A percentile compares a stretch with the other conserved stretches of the same genome.
Conservation (phyloP, 2,329 filamentous ascomycete species). For the Cladophialophora yegresii region DNA sequence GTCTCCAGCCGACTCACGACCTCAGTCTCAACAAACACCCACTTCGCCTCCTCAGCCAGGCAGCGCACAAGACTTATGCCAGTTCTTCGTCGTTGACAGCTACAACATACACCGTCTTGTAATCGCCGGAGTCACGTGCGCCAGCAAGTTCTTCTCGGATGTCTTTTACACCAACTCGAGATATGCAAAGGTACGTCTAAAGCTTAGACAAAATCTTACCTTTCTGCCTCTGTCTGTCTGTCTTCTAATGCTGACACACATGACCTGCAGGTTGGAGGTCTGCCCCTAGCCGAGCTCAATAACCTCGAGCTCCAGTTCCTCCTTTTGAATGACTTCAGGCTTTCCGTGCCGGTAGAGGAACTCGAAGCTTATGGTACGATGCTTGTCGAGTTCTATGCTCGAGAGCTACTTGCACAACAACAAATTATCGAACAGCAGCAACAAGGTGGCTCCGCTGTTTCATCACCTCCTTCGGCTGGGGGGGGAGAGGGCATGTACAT, state of each 20-base stretch:
- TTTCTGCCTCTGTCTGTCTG: neutral
- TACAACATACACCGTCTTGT: slow-evolving; percentile 98
- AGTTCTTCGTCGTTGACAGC: slow-evolving; percentile 94
- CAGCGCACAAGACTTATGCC: slow-evolving; percentile 45
- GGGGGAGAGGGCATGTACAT: slow-evolving; percentile 34
- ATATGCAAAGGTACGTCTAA: slow-evolving; percentile 81
- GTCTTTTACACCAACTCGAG: slow-evolving; percentile 99
- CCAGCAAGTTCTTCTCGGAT: slow-evolving; percentile 98
- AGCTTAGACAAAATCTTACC: neutral
- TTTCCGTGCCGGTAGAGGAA: slow-evolving; percentile 90
- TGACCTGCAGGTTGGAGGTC: slow-evolving; percentile 74
- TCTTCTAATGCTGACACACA: slow-evolving; percentile 28
- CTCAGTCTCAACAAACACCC: slow-evolving; percentile 3
- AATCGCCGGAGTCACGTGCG: slow-evolving; percentile 95
- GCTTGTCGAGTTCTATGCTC: slow-evolving; percentile 95
- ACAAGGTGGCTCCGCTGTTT: slow-evolving; percentile 12
- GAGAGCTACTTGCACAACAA: slow-evolving; percentile 75
- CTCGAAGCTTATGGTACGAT: slow-evolving; percentile 97
- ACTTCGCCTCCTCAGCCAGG: slow-evolving; percentile 12
- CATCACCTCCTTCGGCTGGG: slow-evolving; percentile 16
- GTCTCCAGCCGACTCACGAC: slow-evolving; percentile 5
- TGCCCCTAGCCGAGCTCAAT: slow-evolving; percentile 89
- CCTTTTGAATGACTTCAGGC: slow-evolving; percentile 90
- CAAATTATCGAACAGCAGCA: slow-evolving; percentile 40
- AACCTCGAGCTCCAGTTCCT: slow-evolving; percentile 96